Conservation (phyloP, 768 basidiomycete species). For the Kwoniella mangroviensis region DNA sequence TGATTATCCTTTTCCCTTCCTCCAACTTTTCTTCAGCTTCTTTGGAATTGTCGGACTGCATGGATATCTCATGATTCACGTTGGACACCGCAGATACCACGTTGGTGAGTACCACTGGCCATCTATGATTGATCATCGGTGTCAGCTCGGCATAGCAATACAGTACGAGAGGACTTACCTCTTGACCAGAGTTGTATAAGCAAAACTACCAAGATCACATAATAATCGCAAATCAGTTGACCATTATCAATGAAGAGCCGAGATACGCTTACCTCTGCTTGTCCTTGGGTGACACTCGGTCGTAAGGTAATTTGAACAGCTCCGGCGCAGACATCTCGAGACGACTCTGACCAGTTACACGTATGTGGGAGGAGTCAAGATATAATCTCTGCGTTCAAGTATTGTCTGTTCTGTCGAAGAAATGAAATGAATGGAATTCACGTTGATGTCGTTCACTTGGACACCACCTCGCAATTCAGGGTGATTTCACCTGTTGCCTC, state of each 20-base stretch:
- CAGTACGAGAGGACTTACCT: conserved; percentile 11
- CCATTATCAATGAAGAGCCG: not conserved
- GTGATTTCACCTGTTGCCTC: not conserved
- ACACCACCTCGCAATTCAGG: not conserved
- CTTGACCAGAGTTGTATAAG: conserved; percentile 49
- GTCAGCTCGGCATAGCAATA: not conserved
- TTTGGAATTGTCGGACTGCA: conserved; percentile 39
- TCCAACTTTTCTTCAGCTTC: conserved; percentile 58
- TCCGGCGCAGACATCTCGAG: conserved; percentile 12
- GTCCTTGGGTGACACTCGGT: conserved; percentile 52
- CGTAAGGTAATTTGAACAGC: conserved; percentile 46
- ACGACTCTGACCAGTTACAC: not conserved
- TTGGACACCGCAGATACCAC: conserved; percentile 78
- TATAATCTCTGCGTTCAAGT: too few relatives aligned
- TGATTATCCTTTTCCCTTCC: conserved; percentile 82
- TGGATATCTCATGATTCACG: conserved; percentile 62
- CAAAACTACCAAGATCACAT: conserved; percentile 15
- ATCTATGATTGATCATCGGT: conserved; percentile 60
- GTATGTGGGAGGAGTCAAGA: too few relatives aligned
- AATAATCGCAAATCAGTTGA: not conserved
- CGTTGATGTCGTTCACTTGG: not conserved
- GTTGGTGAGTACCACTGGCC: conserved; percentile 74
- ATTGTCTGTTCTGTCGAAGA: too few relatives aligned
- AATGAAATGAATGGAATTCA: too few relatives aligned
- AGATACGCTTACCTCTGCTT: conserved; percentile 48